Conservation (phyloP, 768 basidiomycete species). For the Thelephora aurantiotincta region DNA sequence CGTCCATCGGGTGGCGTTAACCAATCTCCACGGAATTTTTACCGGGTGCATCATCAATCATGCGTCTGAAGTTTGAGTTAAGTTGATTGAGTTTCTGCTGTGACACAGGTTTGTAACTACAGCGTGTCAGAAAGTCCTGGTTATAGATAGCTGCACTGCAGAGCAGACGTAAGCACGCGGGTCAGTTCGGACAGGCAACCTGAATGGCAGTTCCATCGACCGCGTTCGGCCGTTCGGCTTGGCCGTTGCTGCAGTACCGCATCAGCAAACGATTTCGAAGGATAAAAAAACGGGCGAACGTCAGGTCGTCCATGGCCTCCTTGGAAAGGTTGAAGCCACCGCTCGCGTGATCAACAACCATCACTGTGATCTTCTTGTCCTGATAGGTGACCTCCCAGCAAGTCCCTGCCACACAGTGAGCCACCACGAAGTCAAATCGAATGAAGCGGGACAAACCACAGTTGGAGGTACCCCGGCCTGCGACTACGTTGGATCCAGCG, state of each 20-base stretch:
- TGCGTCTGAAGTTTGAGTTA: neutral
- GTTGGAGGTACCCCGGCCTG: slow-evolving; percentile 14
- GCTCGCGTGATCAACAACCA: slow-evolving; percentile 17
- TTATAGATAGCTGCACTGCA: neutral
- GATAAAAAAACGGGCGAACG: slow-evolving; percentile 23
- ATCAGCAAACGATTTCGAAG: neutral
- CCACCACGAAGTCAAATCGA: slow-evolving; percentile 17
- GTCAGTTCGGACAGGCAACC: neutral
- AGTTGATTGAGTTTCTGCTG: too few relatives aligned
- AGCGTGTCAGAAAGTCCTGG: neutral
- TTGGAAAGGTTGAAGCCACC: slow-evolving; percentile 22
- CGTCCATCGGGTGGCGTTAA: too few relatives aligned
- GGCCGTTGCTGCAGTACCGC: neutral
- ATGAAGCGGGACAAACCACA: slow-evolving; percentile 19
- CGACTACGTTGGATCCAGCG: slow-evolving; percentile 20
- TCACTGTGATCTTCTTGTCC: slow-evolving; percentile 14
- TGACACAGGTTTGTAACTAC: neutral
- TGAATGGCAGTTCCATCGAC: neutral
- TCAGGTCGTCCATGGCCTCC: slow-evolving; percentile 21
- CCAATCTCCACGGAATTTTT: too few relatives aligned
- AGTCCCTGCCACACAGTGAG: slow-evolving; percentile 19
- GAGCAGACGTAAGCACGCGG: neutral
- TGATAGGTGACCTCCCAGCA: slow-evolving; percentile 20
- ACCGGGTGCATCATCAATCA: neutral
- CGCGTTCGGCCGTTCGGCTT: neutral